These are phyloP conservation scores for Gastrolobium villosum DNA, from an alignment of 306 rosid genomes.

Conservation along the genomic window DNA sequence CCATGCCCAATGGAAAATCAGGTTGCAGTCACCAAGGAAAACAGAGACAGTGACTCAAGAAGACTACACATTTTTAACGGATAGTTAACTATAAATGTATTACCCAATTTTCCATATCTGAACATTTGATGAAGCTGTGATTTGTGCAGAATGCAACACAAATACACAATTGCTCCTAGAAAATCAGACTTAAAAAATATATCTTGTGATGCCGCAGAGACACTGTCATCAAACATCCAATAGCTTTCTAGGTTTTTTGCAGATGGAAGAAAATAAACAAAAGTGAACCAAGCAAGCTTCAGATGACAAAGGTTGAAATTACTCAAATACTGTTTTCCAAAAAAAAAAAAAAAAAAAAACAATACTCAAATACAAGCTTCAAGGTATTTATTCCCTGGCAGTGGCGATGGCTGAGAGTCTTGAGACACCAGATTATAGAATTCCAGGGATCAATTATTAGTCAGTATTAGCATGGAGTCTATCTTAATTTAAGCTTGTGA, in stretches of 20 bases:
- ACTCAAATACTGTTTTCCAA: not conserved
- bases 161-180: not conserved
- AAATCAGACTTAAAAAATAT: not conserved
- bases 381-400: constrained; percentile 36
- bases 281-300: not conserved
- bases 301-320: not conserved
- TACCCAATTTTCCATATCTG: not conserved
- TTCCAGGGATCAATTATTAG: constrained; percentile 9
- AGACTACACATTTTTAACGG: constrained; percentile 6
- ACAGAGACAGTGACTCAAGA: constrained; percentile 1
- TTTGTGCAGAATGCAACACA: constrained; percentile 11
- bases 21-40: constrained; percentile 23
- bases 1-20: constrained; percentile 5
- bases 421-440: not conserved
- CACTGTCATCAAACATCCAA: constrained; percentile 4
- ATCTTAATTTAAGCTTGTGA: constrained; percentile 13
- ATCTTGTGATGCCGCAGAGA: not conserved
- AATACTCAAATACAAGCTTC: not conserved
- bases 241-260: constrained; percentile 15
- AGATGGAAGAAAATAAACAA: not conserved
- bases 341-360: no score
- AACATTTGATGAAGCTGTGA: constrained; percentile 20
- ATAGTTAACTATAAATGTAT: not conserved
- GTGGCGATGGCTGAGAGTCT: constrained; percentile 13
- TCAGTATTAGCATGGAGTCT: constrained; percentile 8